Percentiles rank a stretch among this genome's conserved stretches.
phyloP scores from a whole-genome alignment of 768 basidiomycete genomes.

The Daedaleopsis nitida region DNA sequence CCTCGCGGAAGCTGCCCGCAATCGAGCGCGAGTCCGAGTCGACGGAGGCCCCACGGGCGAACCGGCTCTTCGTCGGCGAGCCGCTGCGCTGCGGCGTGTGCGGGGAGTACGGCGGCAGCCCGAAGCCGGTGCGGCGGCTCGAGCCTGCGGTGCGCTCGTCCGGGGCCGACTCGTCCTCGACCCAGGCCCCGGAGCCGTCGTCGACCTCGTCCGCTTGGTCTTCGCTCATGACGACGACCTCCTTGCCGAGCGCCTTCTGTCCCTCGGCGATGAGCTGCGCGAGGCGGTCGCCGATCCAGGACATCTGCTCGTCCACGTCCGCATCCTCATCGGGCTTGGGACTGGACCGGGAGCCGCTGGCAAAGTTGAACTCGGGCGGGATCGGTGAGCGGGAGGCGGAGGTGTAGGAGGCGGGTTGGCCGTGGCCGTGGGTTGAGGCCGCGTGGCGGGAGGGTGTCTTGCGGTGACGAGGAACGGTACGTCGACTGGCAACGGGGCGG shows the following conservation, averaged over 20 bases:
- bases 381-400: constrained; percentile 21
- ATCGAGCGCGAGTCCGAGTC: constrained; percentile 35
- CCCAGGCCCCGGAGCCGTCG: constrained; percentile 76
- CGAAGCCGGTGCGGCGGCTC: constrained; percentile 21
- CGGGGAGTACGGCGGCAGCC: constrained; percentile 31
- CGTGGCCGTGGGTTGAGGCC: constrained; percentile 22
- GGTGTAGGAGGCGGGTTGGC: constrained; percentile 26
- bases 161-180: constrained; percentile 51
- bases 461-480: constrained; percentile 41
- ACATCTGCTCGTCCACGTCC: constrained; percentile 67
- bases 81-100: constrained; percentile 29
- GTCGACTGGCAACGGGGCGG: constrained; percentile 39
- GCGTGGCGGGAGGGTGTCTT: constrained; percentile 31
- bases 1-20: constrained; percentile 38
- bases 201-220: constrained; percentile 74
- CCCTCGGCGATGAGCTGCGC: constrained; percentile 75
- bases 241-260: constrained; percentile 71
- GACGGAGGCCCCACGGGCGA: constrained; percentile 39
- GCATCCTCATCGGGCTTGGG: constrained; percentile 36
- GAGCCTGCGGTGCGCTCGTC: constrained; percentile 25
- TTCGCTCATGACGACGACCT: constrained; percentile 79
- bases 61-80: constrained; percentile 38
- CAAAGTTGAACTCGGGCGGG: constrained; percentile 49
- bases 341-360: constrained; percentile 9
- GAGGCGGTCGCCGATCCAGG: constrained; percentile 78